Conservation (phyloP, 768 basidiomycete species). For the Hericium erinaceus region DNA sequence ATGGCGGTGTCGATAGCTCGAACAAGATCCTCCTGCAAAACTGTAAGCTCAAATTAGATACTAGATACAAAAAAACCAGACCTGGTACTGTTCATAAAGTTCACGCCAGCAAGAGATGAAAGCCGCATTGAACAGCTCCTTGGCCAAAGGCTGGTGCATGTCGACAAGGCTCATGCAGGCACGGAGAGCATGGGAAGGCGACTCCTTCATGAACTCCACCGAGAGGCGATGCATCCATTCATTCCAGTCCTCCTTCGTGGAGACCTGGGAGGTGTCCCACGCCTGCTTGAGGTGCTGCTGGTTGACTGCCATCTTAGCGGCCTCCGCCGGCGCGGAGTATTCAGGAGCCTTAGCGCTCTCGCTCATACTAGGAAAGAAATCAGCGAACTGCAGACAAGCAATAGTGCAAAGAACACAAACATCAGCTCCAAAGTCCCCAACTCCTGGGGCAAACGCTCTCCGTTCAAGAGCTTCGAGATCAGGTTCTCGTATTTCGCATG, state of each 20-base stretch:
- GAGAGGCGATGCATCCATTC: slow-evolving; percentile 93
- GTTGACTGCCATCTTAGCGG: slow-evolving; percentile 86
- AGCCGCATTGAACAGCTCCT: slow-evolving; percentile 95
- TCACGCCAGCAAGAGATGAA: slow-evolving; percentile 98
- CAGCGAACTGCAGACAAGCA: background rate
- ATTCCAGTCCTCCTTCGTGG: slow-evolving; percentile 81
- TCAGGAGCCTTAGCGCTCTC: slow-evolving; percentile 59
- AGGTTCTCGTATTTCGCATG: slow-evolving; percentile 84
- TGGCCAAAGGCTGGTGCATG: slow-evolving; percentile 81
- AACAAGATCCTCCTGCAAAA: slow-evolving; percentile 81
- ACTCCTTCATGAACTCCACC: slow-evolving; percentile 96
- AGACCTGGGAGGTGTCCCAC: slow-evolving; percentile 79
- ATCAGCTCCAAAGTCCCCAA: slow-evolving; percentile 58
- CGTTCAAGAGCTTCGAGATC: slow-evolving; percentile 81
- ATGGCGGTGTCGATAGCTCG: slow-evolving; percentile 83
- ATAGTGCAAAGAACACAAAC: slow-evolving; percentile 28
- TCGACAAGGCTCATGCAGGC: slow-evolving; percentile 94
- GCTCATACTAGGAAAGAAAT: slow-evolving; percentile 28
- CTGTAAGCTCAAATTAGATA: background rate
- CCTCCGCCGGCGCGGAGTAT: slow-evolving; percentile 70
- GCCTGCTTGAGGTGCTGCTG: slow-evolving; percentile 96
- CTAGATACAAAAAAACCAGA: slow-evolving; percentile 26
- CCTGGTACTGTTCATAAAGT: slow-evolving; percentile 94
- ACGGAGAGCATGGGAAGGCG: slow-evolving; percentile 94
- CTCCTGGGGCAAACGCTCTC: slow-evolving; percentile 88